Evolutionary conservation across 768 basidiomycete genomes (phyloP).

Genomic region (Auriscalpium vulgare): DNA sequence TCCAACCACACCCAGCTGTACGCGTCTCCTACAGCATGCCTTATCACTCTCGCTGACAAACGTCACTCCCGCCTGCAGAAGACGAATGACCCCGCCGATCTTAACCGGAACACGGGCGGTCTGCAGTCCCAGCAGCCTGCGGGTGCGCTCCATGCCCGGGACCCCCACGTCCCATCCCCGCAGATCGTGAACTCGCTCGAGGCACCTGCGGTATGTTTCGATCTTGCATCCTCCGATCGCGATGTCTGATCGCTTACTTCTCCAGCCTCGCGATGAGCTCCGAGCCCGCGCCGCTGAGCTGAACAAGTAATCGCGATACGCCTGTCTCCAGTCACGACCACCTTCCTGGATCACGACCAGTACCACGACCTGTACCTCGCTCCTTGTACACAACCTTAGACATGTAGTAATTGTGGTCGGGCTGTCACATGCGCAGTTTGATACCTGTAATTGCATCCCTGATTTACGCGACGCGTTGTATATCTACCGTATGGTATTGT

Average conservation of each 20-base stretch:
- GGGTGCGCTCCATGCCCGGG: conserved; percentile 31
- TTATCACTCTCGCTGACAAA: neutral
- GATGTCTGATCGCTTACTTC: neutral
- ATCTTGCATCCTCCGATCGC: too few relatives aligned
- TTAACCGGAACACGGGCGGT: conserved; percentile 10
- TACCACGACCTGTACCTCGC: too few relatives aligned
- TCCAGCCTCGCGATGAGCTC: conserved; percentile 46
- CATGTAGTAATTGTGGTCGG: too few relatives aligned
- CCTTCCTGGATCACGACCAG: too few relatives aligned
- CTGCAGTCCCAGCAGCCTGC: conserved; percentile 22
- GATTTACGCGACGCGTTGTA: too few relatives aligned
- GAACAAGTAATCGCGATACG: conserved; percentile 19
- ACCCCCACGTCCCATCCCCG: conserved; percentile 38
- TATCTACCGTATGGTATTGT: too few relatives aligned
- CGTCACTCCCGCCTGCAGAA: conserved; percentile 33
- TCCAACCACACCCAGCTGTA: conserved; percentile 53
- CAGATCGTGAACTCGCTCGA: conserved; percentile 36
- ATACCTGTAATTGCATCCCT: too few relatives aligned
- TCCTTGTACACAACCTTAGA: too few relatives aligned
- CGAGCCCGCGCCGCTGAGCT: conserved; percentile 37
- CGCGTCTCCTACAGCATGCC: conserved; percentile 5
- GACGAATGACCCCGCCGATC: conserved; percentile 49
- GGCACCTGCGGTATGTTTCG: conserved; percentile 34
- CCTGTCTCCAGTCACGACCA: too few relatives aligned
- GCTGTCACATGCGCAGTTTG: too few relatives aligned